Evolutionary conservation across 2,329 filamentous ascomycete species (phyloP).

Genomic region (Ceratocystis ficicola): DNA sequence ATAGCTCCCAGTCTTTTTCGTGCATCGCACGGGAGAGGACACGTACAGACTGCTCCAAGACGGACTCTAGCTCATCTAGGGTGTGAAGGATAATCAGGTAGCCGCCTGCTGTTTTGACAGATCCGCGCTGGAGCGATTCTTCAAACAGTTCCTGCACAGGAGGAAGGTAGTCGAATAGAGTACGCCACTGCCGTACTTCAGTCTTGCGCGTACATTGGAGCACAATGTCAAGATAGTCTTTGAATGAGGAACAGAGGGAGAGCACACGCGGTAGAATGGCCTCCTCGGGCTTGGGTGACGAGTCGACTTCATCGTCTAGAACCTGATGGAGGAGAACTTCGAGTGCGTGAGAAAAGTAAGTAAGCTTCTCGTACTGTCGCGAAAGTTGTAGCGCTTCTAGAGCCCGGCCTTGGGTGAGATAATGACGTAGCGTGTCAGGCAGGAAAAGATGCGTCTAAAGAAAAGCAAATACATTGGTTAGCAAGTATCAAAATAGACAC

Average conservation of each 20-base stretch:
- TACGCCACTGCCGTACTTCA: constrained; percentile 87
- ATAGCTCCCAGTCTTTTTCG: constrained; percentile 87
- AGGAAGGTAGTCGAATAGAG: constrained; percentile 81
- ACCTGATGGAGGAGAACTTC: constrained; percentile 89
- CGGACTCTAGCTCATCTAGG: constrained; percentile 54
- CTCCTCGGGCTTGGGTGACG: constrained; percentile 48
- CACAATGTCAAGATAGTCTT: constrained; percentile 84
- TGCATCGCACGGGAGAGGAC: constrained; percentile 69
- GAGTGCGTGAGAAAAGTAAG: constrained; percentile 85
- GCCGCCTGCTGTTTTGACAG: constrained; percentile 86
- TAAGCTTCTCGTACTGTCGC: constrained; percentile 71
- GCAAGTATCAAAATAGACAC: not conserved
- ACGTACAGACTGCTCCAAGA: constrained; percentile 66
- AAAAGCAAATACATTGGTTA: constrained; percentile 7
- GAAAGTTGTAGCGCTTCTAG: constrained; percentile 69
- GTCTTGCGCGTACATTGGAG: constrained; percentile 97
- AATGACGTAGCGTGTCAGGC: constrained; percentile 70
- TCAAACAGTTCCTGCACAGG: constrained; percentile 88
- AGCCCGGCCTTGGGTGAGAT: constrained; percentile 64
- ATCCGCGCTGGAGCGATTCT: constrained; percentile 71
- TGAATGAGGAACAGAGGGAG: constrained; percentile 57
- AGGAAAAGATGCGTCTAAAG: constrained; percentile 78
- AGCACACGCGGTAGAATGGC: constrained; percentile 52
- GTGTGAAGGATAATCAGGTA: constrained; percentile 94
- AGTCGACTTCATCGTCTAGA: constrained; percentile 85